Percentiles rank a stretch among this genome's conserved stretches.
These are phyloP conservation scores for Neurospora sp. DNA, from an alignment of 495 filamentous ascomycete species.

Conservation along the genomic window DNA sequence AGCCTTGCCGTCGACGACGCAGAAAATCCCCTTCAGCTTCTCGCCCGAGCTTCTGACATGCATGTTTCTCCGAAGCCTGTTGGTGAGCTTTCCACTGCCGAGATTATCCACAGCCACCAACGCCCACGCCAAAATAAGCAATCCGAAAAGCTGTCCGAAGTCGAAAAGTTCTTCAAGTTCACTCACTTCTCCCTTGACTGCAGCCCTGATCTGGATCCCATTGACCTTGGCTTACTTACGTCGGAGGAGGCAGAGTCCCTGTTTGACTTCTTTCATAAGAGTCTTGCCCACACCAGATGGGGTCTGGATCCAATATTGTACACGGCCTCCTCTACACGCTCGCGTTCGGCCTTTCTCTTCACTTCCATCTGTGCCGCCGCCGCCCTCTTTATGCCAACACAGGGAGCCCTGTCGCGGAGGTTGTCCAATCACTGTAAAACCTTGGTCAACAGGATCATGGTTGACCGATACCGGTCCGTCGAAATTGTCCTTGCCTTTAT, in stretches of 20 bases:
- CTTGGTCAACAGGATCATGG: conserved; percentile 50
- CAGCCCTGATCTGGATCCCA: conserved; percentile 53
- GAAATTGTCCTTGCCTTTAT: conserved; percentile 67
- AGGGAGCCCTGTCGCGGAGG: conserved; percentile 51
- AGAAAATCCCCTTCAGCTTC: conserved; percentile 61
- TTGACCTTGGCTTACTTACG: conserved; percentile 55
- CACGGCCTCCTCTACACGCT: conserved; percentile 51
- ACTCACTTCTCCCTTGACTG: conserved; percentile 49
- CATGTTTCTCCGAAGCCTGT: conserved; percentile 41
- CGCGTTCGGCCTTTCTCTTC: conserved; percentile 58
- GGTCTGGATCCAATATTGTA: conserved; percentile 58
- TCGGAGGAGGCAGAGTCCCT: conserved; percentile 50
- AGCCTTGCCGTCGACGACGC: conserved; percentile 55
- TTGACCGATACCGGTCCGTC: conserved; percentile 50
- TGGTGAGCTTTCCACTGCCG: conserved; percentile 9
- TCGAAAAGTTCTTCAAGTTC: conserved; percentile 50
- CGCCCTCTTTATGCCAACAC: conserved; percentile 52
- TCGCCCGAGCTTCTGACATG: conserved; percentile 60
- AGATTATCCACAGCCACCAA: conserved; percentile 15
- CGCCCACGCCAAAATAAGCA: conserved; percentile 14
- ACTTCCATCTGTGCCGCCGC: conserved; percentile 58
- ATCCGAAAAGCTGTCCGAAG: conserved; percentile 21
- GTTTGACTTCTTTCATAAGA: conserved; percentile 57
- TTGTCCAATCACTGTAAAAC: conserved; percentile 53
- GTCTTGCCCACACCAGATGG: conserved; percentile 65